These are phyloP conservation scores for Populus alba DNA, from an alignment of 345 rosid genomes.

Conservation along the genomic window DNA sequence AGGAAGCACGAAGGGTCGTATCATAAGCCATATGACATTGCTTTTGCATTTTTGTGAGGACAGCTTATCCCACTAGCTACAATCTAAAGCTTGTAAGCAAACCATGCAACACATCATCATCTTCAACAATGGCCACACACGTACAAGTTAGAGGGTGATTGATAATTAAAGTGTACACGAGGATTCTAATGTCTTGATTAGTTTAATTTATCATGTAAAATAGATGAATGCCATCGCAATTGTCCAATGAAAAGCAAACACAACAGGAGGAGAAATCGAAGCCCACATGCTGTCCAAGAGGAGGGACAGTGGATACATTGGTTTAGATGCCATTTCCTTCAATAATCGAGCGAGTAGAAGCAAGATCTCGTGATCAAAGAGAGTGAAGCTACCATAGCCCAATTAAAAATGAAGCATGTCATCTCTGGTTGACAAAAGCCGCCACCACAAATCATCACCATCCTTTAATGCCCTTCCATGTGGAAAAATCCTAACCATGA, in stretches of 20 bases:
- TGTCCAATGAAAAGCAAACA: neutral
- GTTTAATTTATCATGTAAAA: no score
- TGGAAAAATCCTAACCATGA: constrained; percentile 3
- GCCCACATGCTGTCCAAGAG: no score
- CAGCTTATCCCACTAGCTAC: no score
- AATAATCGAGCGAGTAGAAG: no score
- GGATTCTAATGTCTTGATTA: no score
- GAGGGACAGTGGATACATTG: neutral
- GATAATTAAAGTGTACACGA: no score
- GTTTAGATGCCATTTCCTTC: neutral
- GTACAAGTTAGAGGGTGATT: neutral
- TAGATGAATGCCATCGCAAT: neutral
- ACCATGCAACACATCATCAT: neutral
- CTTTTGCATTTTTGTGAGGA: no score
- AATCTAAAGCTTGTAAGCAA: neutral
- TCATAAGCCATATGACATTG: no score
- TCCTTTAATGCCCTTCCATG: neutral
- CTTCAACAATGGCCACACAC: neutral
- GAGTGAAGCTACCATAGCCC: neutral
- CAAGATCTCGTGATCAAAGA: neutral
- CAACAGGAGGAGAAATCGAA: no score
- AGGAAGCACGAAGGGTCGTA: no score
- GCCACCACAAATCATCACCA: neutral
- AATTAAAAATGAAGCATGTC: neutral
- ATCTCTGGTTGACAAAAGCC: neutral